phyloP scores from a whole-genome alignment of 148 eudicot genomes.

The Camellia granthamiana region DNA sequence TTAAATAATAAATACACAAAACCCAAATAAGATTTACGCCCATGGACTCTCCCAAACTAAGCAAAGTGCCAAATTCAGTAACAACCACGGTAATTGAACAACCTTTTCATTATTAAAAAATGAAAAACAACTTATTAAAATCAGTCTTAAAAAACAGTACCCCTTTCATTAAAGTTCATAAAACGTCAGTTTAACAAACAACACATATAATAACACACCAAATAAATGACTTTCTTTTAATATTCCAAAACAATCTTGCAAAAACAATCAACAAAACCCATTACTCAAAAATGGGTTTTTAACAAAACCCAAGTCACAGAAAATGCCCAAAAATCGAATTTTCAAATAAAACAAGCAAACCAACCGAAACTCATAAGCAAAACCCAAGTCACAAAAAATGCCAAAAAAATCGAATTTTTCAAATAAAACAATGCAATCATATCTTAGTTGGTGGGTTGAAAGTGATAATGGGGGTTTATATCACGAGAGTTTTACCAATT shows the following conservation, averaged over 20 bases:
- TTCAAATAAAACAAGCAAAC: not conserved
- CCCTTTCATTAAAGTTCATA: constrained; percentile 1
- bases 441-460: not conserved
- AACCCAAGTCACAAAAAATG: not conserved
- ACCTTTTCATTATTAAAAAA: not conserved
- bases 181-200: not conserved
- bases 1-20: not conserved
- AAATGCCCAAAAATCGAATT: not conserved
- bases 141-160: not conserved
- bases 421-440: not conserved
- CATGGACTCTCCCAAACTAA: constrained; percentile 3
- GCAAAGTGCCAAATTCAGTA: constrained; percentile 9
- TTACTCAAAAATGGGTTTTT: not conserved
- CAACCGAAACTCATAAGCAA: not conserved
- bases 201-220: not conserved
- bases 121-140: not conserved
- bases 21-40: not conserved
- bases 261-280: not conserved
- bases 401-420: not conserved
- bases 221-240: not conserved
- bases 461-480: not conserved
- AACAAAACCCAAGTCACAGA: constrained; percentile 6
- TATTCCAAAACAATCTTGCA: too few relatives aligned
- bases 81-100: not conserved
- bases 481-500: constrained; percentile 3